Evolutionary conservation across 768 basidiomycete genomes (phyloP).

Genomic region (Xerocomellus chrysenteron): DNA sequence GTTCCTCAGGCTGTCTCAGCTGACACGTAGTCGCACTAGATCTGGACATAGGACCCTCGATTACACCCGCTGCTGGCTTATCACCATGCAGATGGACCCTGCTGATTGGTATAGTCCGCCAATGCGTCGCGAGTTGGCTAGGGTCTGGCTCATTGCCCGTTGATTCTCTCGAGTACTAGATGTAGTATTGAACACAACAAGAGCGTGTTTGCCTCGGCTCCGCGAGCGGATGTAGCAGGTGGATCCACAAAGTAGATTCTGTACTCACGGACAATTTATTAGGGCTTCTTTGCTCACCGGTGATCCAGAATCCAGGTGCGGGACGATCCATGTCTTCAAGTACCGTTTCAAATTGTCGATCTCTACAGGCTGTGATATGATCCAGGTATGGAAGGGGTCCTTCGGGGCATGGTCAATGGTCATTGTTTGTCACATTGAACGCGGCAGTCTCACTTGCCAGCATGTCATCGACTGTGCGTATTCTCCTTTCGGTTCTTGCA

Average conservation of each 20-base stretch:
- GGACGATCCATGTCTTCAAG: constrained; percentile 2
- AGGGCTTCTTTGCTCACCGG: not conserved
- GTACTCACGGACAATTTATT: not conserved
- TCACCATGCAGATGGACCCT: constrained; percentile 10
- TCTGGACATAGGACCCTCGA: not conserved
- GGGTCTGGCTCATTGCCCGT: constrained; percentile 13
- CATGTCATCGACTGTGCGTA: constrained; percentile 24
- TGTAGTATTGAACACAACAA: constrained; percentile 8
- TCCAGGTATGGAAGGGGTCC: not conserved
- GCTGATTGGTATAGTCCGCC: not conserved
- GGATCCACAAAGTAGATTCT: constrained; percentile 9
- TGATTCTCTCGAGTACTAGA: constrained; percentile 10
- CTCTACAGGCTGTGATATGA: constrained; percentile 9
- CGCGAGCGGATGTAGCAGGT: constrained; percentile 9
- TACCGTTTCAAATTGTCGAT: constrained; percentile 21
- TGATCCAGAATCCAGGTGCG: constrained; percentile 4
- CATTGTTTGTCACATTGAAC: not conserved
- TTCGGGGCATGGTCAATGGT: constrained; percentile 1
- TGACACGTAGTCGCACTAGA: constrained; percentile 18
- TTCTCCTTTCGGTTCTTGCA: constrained; percentile 22
- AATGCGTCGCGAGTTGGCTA: constrained; percentile 10
- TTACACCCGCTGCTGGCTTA: not conserved
- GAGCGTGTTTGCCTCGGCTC: constrained; percentile 19
- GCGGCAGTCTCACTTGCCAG: not conserved
- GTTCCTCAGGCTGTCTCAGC: constrained; percentile 11